Evolutionary conservation across 225 moss, liverwort and hornwort genomes (phyloP).

Genomic region (Bryum argenteum): DNA sequence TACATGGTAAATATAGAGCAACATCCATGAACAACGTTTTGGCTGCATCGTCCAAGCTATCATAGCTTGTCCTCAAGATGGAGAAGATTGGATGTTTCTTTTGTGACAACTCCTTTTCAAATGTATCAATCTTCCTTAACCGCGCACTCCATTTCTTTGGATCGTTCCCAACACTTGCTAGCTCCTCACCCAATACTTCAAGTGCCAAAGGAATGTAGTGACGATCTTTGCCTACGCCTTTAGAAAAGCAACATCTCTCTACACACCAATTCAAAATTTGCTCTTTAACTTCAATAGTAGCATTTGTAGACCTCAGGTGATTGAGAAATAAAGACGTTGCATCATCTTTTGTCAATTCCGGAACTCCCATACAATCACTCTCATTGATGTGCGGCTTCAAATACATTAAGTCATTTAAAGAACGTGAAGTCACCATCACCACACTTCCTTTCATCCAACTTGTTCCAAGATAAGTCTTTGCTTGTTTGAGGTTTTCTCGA

Average conservation of each 20-base stretch:
- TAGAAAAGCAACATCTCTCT: background rate
- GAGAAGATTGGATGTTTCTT: background rate
- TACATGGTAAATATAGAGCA: background rate
- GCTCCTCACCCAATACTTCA: background rate
- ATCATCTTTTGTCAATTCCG: background rate
- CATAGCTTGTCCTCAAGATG: background rate
- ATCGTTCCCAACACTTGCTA: background rate
- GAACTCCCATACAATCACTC: background rate
- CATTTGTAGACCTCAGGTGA: background rate
- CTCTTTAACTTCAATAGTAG: background rate
- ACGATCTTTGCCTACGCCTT: background rate
- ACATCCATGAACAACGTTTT: background rate
- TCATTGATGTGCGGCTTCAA: background rate
- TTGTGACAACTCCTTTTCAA: background rate
- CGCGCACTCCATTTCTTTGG: background rate
- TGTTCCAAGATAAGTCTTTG: slow-evolving; percentile 3
- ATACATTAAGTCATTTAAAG: background rate
- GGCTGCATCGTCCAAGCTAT: background rate
- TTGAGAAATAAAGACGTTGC: background rate
- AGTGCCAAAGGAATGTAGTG: slow-evolving; percentile 1
- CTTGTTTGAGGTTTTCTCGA: background rate
- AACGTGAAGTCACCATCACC: background rate
- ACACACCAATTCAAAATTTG: background rate
- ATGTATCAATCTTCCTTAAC: background rate
- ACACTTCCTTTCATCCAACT: background rate